A percentile compares a stretch with the other conserved stretches of the same genome.
Evolutionary conservation across 345 rosid genomes (phyloP).

Genomic region (Ceriops tagal): DNA sequence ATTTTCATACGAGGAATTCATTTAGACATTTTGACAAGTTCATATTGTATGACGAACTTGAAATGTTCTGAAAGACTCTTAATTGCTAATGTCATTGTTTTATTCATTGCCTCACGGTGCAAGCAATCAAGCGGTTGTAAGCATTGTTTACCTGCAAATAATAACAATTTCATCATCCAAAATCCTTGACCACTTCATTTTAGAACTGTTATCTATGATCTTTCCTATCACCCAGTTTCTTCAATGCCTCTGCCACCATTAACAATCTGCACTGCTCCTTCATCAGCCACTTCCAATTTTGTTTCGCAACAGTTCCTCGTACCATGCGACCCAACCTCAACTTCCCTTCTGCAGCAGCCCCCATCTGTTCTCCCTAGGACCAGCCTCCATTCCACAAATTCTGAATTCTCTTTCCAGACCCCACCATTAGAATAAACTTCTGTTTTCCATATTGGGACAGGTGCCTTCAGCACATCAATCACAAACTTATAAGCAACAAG

Average conservation of each 20-base stretch:
- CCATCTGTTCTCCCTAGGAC: slow-evolving; percentile 43
- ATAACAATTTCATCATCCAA: too few relatives aligned
- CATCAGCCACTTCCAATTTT: slow-evolving; percentile 48
- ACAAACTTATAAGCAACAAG: slow-evolving; percentile 77
- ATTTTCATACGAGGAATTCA: too few relatives aligned
- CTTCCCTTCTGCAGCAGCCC: slow-evolving; percentile 24
- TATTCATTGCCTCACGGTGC: too few relatives aligned
- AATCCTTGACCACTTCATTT: too few relatives aligned
- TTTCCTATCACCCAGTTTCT: slow-evolving; percentile 3
- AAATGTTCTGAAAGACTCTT: too few relatives aligned
- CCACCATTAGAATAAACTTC: slow-evolving; percentile 86
- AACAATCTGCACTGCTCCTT: slow-evolving; percentile 1
- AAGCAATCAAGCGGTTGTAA: too few relatives aligned
- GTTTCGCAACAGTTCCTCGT: slow-evolving; percentile 51
- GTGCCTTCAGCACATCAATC: slow-evolving; percentile 77
- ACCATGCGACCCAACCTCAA: slow-evolving; percentile 24
- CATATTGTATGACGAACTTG: too few relatives aligned
- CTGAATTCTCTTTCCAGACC: slow-evolving; percentile 91
- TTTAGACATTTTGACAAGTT: too few relatives aligned
- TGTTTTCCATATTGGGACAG: slow-evolving; percentile 93
- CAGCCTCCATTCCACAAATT: slow-evolving; percentile 58
- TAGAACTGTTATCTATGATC: neutral
- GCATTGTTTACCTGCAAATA: too few relatives aligned
- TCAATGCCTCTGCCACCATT: neutral
- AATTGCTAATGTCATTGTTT: too few relatives aligned